Percentiles rank a stretch among this genome's conserved stretches.
phyloP scores from a whole-genome alignment of 2,329 filamentous ascomycete species.

The Cladosporium cucumerinum region DNA sequence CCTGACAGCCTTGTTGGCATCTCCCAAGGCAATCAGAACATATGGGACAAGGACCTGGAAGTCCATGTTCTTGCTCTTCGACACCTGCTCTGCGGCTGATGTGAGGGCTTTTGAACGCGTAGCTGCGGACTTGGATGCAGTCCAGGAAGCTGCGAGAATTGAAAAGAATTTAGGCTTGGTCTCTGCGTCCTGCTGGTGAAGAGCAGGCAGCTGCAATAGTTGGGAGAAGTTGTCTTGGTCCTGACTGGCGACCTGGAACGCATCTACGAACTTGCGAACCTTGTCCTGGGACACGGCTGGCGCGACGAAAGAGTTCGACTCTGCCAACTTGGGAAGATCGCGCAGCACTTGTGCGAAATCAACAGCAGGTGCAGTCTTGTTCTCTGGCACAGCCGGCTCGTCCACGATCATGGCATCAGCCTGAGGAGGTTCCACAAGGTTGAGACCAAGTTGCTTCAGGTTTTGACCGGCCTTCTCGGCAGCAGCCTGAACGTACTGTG shows the following conservation, averaged over 20 bases:
- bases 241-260: constrained; percentile 16
- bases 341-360: constrained; percentile 4
- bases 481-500: constrained; percentile 9
- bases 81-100: background rate
- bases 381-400: background rate
- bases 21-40: constrained; percentile 56
- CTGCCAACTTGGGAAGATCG: constrained; percentile 4
- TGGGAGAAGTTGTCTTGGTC: constrained; percentile 22
- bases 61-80: constrained; percentile 38
- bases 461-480: constrained; percentile 1
- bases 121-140: constrained; percentile 15
- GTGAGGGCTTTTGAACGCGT: background rate
- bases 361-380: background rate
- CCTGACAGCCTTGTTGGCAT: constrained; percentile 54
- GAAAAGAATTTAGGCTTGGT: constrained; percentile 21
- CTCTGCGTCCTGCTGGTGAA: constrained; percentile 17
- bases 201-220: constrained; percentile 15
- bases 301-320: background rate
- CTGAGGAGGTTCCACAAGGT: constrained; percentile 10
- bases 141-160: constrained; percentile 24
- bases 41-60: constrained; percentile 83
- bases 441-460: constrained; percentile 9
- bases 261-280: background rate
- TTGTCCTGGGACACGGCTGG: background rate
- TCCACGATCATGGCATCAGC: constrained; percentile 4